These are phyloP conservation scores for Pulicaria dysenterica DNA, from an alignment of 129 eudicot species.

Conservation along the genomic window DNA sequence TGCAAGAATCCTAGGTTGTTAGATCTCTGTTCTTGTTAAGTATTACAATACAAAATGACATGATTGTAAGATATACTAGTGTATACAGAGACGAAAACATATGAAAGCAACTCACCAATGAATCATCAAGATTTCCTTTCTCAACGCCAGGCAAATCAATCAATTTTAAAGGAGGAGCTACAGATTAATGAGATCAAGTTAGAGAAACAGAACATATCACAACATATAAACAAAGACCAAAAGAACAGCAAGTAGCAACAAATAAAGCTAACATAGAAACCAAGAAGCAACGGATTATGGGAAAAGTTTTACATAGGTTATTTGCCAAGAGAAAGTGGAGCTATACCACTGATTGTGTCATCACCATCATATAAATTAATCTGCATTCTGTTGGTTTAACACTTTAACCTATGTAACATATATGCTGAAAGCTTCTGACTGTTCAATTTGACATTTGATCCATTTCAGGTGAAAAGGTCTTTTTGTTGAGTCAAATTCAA, in stretches of 20 bases:
- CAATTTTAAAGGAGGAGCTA: slow-evolving; percentile 93
- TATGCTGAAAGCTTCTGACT: not conserved
- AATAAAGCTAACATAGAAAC: not conserved
- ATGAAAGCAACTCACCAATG: slow-evolving; percentile 61
- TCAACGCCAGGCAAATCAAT: slow-evolving; percentile 95
- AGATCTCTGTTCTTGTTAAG: not conserved
- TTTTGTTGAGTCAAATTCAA: not conserved
- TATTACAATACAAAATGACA: not conserved
- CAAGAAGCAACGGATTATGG: not conserved
- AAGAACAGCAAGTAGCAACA: not conserved
- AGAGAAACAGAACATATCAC: slow-evolving; percentile 1
- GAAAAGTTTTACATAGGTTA: not conserved
- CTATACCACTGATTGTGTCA: not conserved
- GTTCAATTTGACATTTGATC: not conserved
- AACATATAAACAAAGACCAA: slow-evolving; percentile 9
- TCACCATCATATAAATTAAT: not conserved
- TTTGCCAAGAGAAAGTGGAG: not conserved
- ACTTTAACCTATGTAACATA: not conserved
- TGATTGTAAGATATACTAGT: not conserved
- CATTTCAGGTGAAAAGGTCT: not conserved
- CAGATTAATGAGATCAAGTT: slow-evolving; percentile 15
- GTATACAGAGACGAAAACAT: slow-evolving; percentile 1
- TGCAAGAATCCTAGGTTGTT: slow-evolving; percentile 35
- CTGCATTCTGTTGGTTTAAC: not conserved
- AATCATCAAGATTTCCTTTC: slow-evolving; percentile 81